Evolutionary conservation across 1,139 yeast genomes (phyloP), one percentile per base, ranked within the genome.

Genomic region (Taphrina communis): DNA sequence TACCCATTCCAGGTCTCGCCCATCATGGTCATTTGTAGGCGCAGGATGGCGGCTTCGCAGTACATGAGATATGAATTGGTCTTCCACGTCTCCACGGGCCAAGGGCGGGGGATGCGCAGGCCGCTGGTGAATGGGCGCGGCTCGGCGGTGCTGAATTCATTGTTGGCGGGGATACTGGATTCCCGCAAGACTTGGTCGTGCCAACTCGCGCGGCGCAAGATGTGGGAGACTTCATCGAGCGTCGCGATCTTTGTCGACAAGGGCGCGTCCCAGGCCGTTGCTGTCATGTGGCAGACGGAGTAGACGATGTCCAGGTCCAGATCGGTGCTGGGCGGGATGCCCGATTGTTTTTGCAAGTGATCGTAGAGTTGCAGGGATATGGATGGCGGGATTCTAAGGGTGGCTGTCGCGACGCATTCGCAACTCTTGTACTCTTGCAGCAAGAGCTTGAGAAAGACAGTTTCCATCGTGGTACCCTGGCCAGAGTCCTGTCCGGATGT

Each of bases 41-140:
- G 48, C 48, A 44, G 6, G 19, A 44, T 44, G 19, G 19, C 48
- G 19, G 48, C 48, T n/a, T 44, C 48, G 19, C 48, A 44, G 48
- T 44, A 44, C 48, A 44, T 44, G 48, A 14, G n/a, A 17, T 7
- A n/a, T 17, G 19, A 8, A n/a, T 12, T 44, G 8, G 19, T 44
- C 48, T 44, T 12, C 48, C 48, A 44, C 48, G 48, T 44, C 48
- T 44, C 48, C 6, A 44, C 19, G 2, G 48, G 8, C 5, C 3
- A 12, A 17, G 48, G 17, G 8, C 48, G 48, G 19, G 19, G 8
- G n/a, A 44, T 7, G 19, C 48, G n/a, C 19, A 44, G 19, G 48
- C 48, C 48, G 19, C 5, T 44, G 8, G 8, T 12, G 48, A 44
- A 44, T 12, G 48, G 48, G 8, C 48, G 48, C n/a, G 48, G 48